Evolutionary conservation across 495 filamentous ascomycete genomes (phyloP).

Genomic region (Apodospora peruviana): DNA sequence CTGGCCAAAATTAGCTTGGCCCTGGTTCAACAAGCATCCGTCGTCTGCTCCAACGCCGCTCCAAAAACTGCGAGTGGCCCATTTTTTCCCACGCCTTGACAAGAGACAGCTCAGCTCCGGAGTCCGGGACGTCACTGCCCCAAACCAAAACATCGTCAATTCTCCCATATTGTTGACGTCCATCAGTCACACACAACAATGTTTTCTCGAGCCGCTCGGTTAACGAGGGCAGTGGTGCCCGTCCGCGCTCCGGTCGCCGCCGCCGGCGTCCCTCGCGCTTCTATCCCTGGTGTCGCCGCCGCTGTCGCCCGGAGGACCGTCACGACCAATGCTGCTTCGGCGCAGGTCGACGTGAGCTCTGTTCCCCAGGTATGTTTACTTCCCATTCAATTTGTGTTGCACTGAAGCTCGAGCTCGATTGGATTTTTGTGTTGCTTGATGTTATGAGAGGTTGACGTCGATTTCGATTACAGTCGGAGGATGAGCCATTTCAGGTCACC

Average conservation of each 20-base stretch:
- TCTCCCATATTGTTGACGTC: background rate
- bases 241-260: slow-evolving; percentile 32
- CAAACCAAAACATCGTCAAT: background rate
- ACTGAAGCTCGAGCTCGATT: background rate
- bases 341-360: slow-evolving; percentile 79
- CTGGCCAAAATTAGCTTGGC: slow-evolving; percentile 14
- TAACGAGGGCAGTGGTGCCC: slow-evolving; percentile 39
- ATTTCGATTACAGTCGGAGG: slow-evolving; percentile 64
- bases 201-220: slow-evolving; percentile 49
- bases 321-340: slow-evolving; percentile 89
- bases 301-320: slow-evolving; percentile 54
- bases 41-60: slow-evolving; percentile 20
- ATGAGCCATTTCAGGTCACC: slow-evolving; percentile 85
- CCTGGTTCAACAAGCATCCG: slow-evolving; percentile 21
- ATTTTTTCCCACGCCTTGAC: slow-evolving; percentile 12
- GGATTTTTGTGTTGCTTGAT: background rate
- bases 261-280: slow-evolving; percentile 33
- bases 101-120: slow-evolving; percentile 5
- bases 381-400: slow-evolving; percentile 1
- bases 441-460: background rate
- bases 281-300: slow-evolving; percentile 45
- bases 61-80: slow-evolving; percentile 19
- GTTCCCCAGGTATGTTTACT: slow-evolving; percentile 55
- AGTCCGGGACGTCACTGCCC: background rate
- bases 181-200: slow-evolving; percentile 25